Evolutionary conservation across 139 green algal species (phyloP).

Genomic region (Mychonastes homosphaera): DNA sequence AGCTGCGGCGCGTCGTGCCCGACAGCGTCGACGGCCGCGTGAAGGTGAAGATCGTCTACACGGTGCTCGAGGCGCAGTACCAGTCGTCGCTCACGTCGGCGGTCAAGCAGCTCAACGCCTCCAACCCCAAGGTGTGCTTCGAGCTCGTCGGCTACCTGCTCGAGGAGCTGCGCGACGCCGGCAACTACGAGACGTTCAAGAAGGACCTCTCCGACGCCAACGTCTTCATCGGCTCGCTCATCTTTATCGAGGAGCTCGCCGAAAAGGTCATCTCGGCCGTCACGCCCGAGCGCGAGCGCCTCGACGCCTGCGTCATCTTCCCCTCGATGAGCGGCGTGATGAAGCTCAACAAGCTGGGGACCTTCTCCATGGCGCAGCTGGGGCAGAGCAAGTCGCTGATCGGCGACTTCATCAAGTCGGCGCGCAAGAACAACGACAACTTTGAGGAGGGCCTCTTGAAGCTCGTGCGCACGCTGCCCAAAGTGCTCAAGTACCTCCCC

Average conservation of each 20-base stretch:
- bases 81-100: slow-evolving; percentile 73
- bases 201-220: slow-evolving; percentile 81
- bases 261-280: slow-evolving; percentile 90
- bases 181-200: slow-evolving; percentile 86
- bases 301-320: slow-evolving; percentile 97
- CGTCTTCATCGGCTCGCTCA: slow-evolving; percentile 99
- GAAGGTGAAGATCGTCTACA: slow-evolving; percentile 91
- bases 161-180: slow-evolving; percentile 86
- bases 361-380: slow-evolving; percentile 95
- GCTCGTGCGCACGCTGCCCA: slow-evolving; percentile 81
- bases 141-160: slow-evolving; percentile 97
- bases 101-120: slow-evolving; percentile 87
- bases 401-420: slow-evolving; percentile 87
- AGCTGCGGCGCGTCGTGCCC: slow-evolving; percentile 71
- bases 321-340: slow-evolving; percentile 98
- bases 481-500: slow-evolving; percentile 92
- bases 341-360: slow-evolving; percentile 98
- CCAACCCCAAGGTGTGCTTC: slow-evolving; percentile 75
- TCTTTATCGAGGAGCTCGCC: slow-evolving; percentile 99
- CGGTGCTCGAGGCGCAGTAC: slow-evolving; percentile 98
- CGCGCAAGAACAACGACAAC: slow-evolving; percentile 82
- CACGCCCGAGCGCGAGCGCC: slow-evolving; percentile 49
- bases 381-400: slow-evolving; percentile 90
- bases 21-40: slow-evolving; percentile 43
- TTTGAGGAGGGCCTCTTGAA: slow-evolving; percentile 99